phyloP scores from a whole-genome alignment of 2,329 filamentous ascomycete species.

The Cladophialophora yegresii region DNA sequence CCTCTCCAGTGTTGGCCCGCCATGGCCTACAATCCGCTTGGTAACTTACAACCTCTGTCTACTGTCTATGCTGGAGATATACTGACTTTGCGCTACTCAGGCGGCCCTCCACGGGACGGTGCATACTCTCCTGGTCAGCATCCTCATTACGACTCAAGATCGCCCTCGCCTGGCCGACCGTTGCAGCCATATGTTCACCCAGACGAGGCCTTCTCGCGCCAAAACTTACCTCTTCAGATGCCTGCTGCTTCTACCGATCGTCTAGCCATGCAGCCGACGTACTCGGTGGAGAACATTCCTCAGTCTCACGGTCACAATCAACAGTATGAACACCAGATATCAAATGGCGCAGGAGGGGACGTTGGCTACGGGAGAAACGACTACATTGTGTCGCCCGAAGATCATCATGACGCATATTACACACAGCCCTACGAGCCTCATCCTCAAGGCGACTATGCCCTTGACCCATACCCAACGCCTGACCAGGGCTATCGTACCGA shows the following conservation, averaged over 20 bases:
- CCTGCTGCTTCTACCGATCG: slow-evolving; percentile 70
- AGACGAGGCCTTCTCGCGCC: slow-evolving; percentile 54
- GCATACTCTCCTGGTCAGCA: slow-evolving; percentile 51
- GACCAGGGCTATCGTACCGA: slow-evolving; percentile 67
- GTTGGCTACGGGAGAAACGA: slow-evolving; percentile 58
- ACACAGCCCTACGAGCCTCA: slow-evolving; percentile 77
- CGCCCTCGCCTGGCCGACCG: slow-evolving; percentile 76
- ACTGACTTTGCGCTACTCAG: slow-evolving; percentile 24
- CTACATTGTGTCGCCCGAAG: slow-evolving; percentile 77
- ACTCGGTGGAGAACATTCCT: slow-evolving; percentile 69
- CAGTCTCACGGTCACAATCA: slow-evolving; percentile 65
- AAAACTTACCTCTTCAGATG: slow-evolving; percentile 63
- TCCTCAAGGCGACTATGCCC: slow-evolving; percentile 59
- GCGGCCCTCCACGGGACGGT: slow-evolving; percentile 46
- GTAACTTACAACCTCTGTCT: slow-evolving; percentile 52
- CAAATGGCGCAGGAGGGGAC: slow-evolving; percentile 34
- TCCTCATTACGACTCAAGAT: slow-evolving; percentile 59
- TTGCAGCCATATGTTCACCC: slow-evolving; percentile 79
- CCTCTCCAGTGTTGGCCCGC: slow-evolving; percentile 13
- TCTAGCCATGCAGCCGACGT: slow-evolving; percentile 80
- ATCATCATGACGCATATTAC: slow-evolving; percentile 85
- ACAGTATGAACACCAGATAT: slow-evolving; percentile 53
- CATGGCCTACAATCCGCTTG: slow-evolving; percentile 75
- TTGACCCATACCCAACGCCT: slow-evolving; percentile 56
- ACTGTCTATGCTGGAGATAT: slow-evolving; percentile 12